Conservation (phyloP, 768 basidiomycete species). For the Rhizopogon sp. region DNA sequence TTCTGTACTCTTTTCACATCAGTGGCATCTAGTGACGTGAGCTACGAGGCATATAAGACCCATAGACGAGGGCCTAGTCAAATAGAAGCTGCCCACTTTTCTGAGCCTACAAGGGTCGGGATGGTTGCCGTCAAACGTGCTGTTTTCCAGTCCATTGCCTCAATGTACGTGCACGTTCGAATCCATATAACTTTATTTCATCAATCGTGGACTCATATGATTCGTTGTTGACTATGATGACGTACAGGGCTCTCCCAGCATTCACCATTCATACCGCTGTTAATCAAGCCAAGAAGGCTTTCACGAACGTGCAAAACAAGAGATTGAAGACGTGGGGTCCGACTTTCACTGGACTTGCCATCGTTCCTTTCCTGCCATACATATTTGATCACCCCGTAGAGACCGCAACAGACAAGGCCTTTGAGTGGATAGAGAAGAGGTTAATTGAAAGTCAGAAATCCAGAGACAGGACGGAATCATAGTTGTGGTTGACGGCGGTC, state of each 20-base stretch:
- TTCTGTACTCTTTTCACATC: neutral
- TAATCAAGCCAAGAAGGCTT: constrained; percentile 63
- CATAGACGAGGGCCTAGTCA: constrained; percentile 61
- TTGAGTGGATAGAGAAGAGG: constrained; percentile 64
- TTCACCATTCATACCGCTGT: constrained; percentile 85
- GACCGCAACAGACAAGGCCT: constrained; percentile 57
- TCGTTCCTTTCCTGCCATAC: constrained; percentile 71
- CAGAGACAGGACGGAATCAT: constrained; percentile 28
- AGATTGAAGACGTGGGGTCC: constrained; percentile 71
- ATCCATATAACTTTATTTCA: constrained; percentile 1
- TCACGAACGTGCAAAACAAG: constrained; percentile 52
- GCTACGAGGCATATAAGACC: constrained; percentile 79
- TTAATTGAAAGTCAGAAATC: constrained; percentile 36
- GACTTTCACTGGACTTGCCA: constrained; percentile 64
- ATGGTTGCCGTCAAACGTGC: constrained; percentile 73
- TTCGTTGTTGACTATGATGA: neutral
- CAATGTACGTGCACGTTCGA: constrained; percentile 50
- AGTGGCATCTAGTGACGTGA: constrained; percentile 47
- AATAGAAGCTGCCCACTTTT: constrained; percentile 62
- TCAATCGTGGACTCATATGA: neutral
- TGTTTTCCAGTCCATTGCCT: constrained; percentile 76
- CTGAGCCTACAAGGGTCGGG: constrained; percentile 63
- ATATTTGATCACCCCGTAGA: constrained; percentile 81
- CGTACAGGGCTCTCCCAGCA: constrained; percentile 69
- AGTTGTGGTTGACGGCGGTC: constrained; percentile 2